Evolutionary conservation across 2,329 filamentous ascomycete species (phyloP).

Genomic region (Fusarium tanahbumbuense): DNA sequence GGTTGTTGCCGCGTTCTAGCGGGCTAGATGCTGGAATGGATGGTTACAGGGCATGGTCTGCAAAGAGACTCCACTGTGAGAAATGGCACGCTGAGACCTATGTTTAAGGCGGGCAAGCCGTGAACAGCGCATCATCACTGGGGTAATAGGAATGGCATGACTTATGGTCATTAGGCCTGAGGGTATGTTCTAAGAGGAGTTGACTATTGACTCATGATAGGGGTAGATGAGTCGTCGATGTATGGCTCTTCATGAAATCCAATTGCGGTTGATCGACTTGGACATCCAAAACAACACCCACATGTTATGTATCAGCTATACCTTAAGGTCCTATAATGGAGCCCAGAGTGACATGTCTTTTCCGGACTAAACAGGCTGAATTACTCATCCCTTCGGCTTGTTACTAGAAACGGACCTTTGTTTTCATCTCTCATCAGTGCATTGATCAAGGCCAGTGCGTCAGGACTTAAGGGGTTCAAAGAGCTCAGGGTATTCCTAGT

Average conservation of each 20-base stretch:
- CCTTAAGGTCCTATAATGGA: not conserved
- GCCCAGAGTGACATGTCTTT: not conserved
- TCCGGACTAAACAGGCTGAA: not conserved
- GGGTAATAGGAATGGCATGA: slow-evolving; percentile 41
- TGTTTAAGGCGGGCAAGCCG: slow-evolving; percentile 11
- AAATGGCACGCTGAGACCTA: slow-evolving; percentile 28
- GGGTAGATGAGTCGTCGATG: not conserved
- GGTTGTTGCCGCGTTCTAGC: slow-evolving; percentile 18
- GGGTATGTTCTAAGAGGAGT: not conserved
- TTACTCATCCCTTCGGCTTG: not conserved
- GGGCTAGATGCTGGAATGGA: slow-evolving; percentile 28
- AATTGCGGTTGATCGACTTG: not conserved
- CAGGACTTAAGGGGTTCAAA: not conserved
- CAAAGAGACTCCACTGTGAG: slow-evolving; percentile 25
- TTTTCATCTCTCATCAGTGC: not conserved
- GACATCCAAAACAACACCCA: slow-evolving; percentile 4
- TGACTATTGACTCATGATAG: slow-evolving; percentile 15
- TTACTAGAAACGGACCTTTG: not conserved
- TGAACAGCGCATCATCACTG: slow-evolving; percentile 43
- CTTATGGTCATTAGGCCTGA: not conserved
- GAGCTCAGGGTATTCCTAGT: not conserved
- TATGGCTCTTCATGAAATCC: not conserved
- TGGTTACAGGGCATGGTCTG: slow-evolving; percentile 3
- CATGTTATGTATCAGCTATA: not conserved
- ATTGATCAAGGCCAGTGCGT: not conserved